phyloP scores from a whole-genome alignment of 257 asterid genomes.

The Solanum chaucha region DNA sequence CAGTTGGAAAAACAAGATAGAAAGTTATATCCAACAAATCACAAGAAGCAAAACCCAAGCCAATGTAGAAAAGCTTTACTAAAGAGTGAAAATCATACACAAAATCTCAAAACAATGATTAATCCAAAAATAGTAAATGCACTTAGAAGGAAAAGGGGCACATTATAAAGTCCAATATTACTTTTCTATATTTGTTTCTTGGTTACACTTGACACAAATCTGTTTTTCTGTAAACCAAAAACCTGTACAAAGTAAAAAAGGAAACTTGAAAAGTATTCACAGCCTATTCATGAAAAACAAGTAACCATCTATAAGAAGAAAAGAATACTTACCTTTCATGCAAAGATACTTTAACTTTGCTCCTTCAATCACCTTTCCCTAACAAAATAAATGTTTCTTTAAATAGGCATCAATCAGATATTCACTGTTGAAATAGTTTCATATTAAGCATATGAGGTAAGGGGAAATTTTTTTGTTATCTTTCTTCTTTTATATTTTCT shows the following conservation, averaged over 20 bases:
- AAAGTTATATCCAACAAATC: not conserved
- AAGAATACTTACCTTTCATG: slow-evolving; percentile 40
- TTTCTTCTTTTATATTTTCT: not conserved
- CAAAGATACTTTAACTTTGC: slow-evolving; percentile 36
- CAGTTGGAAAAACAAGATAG: too few relatives aligned
- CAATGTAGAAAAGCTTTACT: not conserved
- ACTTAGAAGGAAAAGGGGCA: not conserved
- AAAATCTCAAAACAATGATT: too few relatives aligned
- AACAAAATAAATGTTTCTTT: slow-evolving; percentile 11
- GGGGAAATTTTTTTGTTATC: not conserved
- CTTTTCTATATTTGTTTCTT: not conserved
- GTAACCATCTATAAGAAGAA: slow-evolving; percentile 23
- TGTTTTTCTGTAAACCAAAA: not conserved
- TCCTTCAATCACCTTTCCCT: slow-evolving; percentile 10
- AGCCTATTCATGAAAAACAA: not conserved
- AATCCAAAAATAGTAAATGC: too few relatives aligned
- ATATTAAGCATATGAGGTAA: slow-evolving; percentile 47
- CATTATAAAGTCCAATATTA: too few relatives aligned
- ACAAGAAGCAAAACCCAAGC: not conserved
- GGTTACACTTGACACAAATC: not conserved
- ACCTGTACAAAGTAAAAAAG: not conserved
- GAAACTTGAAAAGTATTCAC: not conserved
- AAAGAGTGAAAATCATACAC: not conserved
- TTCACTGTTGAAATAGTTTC: slow-evolving; percentile 3
- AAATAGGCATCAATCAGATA: slow-evolving; percentile 5